Evolutionary conservation across 139 green algal genomes (phyloP).

Genomic region (Eudorina sp.): DNA sequence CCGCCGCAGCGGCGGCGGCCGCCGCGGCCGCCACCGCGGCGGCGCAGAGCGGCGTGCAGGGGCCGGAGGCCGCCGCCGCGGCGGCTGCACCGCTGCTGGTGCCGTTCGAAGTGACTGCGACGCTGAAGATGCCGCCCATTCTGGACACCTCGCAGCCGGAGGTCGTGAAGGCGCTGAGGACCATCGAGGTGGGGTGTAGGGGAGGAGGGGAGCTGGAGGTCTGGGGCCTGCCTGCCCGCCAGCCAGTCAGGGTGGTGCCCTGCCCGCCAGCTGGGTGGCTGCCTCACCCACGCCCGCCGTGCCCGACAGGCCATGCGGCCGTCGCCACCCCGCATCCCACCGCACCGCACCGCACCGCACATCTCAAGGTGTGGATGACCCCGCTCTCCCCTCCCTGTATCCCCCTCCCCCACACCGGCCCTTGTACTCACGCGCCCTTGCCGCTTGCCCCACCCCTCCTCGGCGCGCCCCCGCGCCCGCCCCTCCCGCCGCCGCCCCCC

Average conservation of each 20-base stretch:
- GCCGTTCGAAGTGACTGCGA: constrained; percentile 52
- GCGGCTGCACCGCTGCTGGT: constrained; percentile 9
- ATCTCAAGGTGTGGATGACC: too few relatives aligned
- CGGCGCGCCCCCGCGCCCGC: too few relatives aligned
- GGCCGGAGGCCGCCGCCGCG: constrained; percentile 2
- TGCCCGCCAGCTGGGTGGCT: too few relatives aligned
- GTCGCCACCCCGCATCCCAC: too few relatives aligned
- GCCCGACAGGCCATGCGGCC: too few relatives aligned
- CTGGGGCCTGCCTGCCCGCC: too few relatives aligned
- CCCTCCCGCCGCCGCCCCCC: background rate
- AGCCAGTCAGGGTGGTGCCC: too few relatives aligned
- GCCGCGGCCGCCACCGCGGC: constrained; percentile 6
- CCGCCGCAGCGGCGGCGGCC: background rate
- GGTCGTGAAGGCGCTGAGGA: constrained; percentile 3
- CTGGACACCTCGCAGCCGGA: constrained; percentile 3
- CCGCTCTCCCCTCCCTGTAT: too few relatives aligned
- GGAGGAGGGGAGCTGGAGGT: background rate
- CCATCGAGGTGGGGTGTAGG: constrained; percentile 32
- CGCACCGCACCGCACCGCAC: too few relatives aligned
- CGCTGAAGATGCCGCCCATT: constrained; percentile 48
- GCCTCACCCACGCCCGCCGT: too few relatives aligned
- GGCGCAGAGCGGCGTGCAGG: background rate
- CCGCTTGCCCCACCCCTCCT: background rate
- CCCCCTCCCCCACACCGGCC: too few relatives aligned
- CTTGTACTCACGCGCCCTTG: too few relatives aligned